These are phyloP conservation scores for Penicillium ochrochloron DNA, from an alignment of 495 filamentous ascomycete species.

Conservation along the genomic window DNA sequence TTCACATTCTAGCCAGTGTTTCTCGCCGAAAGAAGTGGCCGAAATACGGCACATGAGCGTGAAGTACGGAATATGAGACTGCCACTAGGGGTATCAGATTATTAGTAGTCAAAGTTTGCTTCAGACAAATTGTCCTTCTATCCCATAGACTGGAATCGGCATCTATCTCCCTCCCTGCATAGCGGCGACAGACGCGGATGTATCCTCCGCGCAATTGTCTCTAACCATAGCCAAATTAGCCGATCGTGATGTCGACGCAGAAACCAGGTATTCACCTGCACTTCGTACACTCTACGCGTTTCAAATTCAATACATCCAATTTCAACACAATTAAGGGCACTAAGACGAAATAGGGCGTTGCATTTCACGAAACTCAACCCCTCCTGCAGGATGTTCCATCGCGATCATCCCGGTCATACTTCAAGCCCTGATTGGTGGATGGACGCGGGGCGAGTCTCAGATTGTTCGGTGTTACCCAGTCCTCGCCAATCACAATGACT, in stretches of 20 bases:
- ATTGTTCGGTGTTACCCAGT: not conserved
- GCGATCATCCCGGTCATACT: not conserved
- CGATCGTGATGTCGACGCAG: not conserved
- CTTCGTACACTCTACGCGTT: not conserved
- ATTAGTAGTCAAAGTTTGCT: too few relatives aligned
- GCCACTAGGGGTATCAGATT: too few relatives aligned
- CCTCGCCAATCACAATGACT: not conserved
- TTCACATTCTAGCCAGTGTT: too few relatives aligned
- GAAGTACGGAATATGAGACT: too few relatives aligned
- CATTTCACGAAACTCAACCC: not conserved
- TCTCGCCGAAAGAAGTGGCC: too few relatives aligned
- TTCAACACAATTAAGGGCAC: not conserved
- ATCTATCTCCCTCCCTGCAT: not conserved
- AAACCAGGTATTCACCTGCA: not conserved
- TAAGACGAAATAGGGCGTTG: conserved; percentile 1
- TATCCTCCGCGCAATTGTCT: not conserved
- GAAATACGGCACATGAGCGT: too few relatives aligned
- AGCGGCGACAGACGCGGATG: not conserved
- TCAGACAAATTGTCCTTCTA: too few relatives aligned
- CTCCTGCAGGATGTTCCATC: not conserved
- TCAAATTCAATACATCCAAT: conserved; percentile 1
- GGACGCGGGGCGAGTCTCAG: not conserved
- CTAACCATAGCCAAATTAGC: not conserved
- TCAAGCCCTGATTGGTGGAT: not conserved
- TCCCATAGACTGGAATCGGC: too few relatives aligned